A percentile compares a stretch with the other conserved stretches of the same genome.
Conservation (phyloP, 1,284 basidiomycete species). For the Coniferiporia sulphurascens region DNA sequence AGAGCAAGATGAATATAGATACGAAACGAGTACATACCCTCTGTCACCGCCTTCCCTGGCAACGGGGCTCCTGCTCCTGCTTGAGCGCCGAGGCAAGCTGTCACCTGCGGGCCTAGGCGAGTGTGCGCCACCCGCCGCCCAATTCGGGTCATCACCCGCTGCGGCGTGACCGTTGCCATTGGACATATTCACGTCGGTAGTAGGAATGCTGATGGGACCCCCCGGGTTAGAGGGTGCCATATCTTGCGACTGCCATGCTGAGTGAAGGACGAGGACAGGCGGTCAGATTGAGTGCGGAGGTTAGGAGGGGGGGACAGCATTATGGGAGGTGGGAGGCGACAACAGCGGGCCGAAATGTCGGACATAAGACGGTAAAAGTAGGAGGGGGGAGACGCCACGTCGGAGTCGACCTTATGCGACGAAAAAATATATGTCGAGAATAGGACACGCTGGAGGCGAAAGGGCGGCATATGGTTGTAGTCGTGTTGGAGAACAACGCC, state of each 20-base stretch:
- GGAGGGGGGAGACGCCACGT: neutral
- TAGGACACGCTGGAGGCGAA: neutral
- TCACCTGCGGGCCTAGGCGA: slow-evolving; percentile 44
- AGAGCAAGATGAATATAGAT: slow-evolving; percentile 2
- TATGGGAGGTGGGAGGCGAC: neutral
- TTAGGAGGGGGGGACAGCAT: neutral
- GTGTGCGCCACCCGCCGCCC: slow-evolving; percentile 40
- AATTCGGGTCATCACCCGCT: slow-evolving; percentile 38
- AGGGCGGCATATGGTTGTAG: neutral
- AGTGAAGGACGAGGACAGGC: slow-evolving; percentile 11
- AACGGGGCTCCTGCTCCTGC: slow-evolving; percentile 66
- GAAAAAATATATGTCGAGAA: neutral
- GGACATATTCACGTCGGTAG: slow-evolving; percentile 43
- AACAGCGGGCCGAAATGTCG: neutral
- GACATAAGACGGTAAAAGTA: neutral
- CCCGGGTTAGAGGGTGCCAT: slow-evolving; percentile 47
- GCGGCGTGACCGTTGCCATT: slow-evolving; percentile 32
- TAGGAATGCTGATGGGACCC: slow-evolving; percentile 63
- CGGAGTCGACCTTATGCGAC: neutral
- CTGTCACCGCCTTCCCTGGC: slow-evolving; percentile 37
- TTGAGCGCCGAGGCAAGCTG: slow-evolving; percentile 50
- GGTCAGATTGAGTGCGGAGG: slow-evolving; percentile 11
- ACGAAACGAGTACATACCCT: neutral
- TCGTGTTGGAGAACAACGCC: neutral
- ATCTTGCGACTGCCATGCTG: slow-evolving; percentile 79